Conservation (phyloP, 2,329 filamentous ascomycete species). For the Pseudonectria foliicola region DNA sequence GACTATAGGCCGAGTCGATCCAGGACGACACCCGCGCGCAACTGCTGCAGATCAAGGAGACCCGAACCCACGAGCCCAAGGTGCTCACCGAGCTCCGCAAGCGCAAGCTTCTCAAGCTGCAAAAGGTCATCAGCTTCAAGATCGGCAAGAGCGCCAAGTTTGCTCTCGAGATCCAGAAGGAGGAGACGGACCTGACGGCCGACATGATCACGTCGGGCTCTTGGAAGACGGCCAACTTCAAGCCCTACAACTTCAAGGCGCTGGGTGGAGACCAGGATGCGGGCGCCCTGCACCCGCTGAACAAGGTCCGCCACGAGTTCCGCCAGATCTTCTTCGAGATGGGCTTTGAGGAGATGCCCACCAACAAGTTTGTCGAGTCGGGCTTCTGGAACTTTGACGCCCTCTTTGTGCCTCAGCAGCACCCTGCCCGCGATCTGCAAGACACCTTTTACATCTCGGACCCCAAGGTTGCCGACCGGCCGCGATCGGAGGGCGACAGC, state of each 20-base stretch:
- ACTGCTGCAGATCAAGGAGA: slow-evolving; percentile 65
- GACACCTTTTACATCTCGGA: slow-evolving; percentile 99
- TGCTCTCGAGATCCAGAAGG: slow-evolving; percentile 78
- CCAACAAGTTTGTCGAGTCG: slow-evolving; percentile 86
- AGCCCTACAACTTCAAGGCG: slow-evolving; percentile 67
- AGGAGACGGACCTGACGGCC: slow-evolving; percentile 89
- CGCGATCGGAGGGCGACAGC: slow-evolving; percentile 49
- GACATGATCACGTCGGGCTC: slow-evolving; percentile 84
- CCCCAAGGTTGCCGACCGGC: slow-evolving; percentile 66
- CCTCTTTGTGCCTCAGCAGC: slow-evolving; percentile 90
- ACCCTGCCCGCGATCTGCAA: slow-evolving; percentile 93
- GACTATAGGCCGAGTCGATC: slow-evolving; percentile 58
- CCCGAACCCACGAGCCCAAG: slow-evolving; percentile 67
- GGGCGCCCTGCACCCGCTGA: slow-evolving; percentile 63
- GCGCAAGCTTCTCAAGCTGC: slow-evolving; percentile 77
- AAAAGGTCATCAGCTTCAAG: slow-evolving; percentile 80
- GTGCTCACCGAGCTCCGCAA: slow-evolving; percentile 78
- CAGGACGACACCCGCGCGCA: slow-evolving; percentile 72
- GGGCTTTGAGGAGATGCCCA: slow-evolving; percentile 98
- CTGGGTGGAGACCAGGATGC: slow-evolving; percentile 55
- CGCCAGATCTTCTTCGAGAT: slow-evolving; percentile 98
- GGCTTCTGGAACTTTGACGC: slow-evolving; percentile 99
- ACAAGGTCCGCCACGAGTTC: slow-evolving; percentile 94
- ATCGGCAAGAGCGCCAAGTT: slow-evolving; percentile 83
- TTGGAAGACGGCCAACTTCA: slow-evolving; percentile 91